phyloP scores from a whole-genome alignment of 2,329 filamentous ascomycete genomes.

The Monilinia fructigena region DNA sequence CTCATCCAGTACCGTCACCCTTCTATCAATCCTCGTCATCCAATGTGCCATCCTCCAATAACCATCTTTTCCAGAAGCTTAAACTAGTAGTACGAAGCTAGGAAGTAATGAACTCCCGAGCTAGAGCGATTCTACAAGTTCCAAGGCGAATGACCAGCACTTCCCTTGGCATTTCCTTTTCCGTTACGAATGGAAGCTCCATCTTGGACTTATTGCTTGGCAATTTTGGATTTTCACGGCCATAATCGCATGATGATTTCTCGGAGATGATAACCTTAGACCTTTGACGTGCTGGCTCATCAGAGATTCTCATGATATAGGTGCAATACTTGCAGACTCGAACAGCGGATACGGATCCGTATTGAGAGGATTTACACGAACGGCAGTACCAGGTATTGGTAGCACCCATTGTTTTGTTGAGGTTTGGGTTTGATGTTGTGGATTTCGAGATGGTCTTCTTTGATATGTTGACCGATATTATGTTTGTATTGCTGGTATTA shows the following conservation, averaged over 20 bases:
- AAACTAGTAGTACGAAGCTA: not conserved
- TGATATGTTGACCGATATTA: no score
- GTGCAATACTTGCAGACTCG: slow-evolving; percentile 3
- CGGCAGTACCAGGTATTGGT: slow-evolving; percentile 7
- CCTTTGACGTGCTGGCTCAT: not conserved
- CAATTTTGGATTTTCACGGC: not conserved
- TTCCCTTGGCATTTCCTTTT: not conserved
- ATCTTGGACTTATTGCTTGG: no score
- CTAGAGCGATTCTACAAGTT: not conserved
- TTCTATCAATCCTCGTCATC: not conserved
- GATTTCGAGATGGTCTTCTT: no score
- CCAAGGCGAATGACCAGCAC: no score
- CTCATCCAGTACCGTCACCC: not conserved
- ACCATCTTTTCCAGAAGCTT: not conserved
- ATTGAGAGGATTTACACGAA: not conserved
- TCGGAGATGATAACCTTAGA: not conserved
- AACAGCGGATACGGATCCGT: not conserved
- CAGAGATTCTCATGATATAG: not conserved
- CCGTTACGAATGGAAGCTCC: not conserved
- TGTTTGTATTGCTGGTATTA: not conserved
- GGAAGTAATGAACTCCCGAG: not conserved
- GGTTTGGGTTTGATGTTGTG: not conserved
- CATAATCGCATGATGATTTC: not conserved
- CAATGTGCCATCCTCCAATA: not conserved
- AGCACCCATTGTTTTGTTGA: not conserved